phyloP scores from a whole-genome alignment of 2,329 filamentous ascomycete genomes.

The Cercospora berteroae region DNA sequence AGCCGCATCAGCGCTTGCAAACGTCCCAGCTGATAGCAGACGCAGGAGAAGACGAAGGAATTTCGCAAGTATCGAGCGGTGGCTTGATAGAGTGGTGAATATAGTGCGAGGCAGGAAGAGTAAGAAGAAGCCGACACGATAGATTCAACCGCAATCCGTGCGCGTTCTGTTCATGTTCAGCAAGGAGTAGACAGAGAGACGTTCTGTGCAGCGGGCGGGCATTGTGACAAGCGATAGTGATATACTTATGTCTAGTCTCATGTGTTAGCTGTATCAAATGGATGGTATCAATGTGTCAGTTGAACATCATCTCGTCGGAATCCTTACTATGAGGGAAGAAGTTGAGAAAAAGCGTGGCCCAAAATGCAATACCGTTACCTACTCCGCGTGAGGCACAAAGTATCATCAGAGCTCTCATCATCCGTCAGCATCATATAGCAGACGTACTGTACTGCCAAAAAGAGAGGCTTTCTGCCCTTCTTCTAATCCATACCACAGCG shows the following conservation, averaged over 20 bases:
- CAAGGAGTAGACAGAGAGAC: background rate
- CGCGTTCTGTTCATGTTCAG: background rate
- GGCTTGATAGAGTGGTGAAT: background rate
- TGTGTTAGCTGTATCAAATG: background rate
- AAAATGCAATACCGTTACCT: background rate
- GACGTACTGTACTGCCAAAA: slow-evolving; percentile 8
- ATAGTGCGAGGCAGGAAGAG: background rate
- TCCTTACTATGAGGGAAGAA: background rate
- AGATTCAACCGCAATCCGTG: no score
- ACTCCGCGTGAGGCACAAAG: background rate
- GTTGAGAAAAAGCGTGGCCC: background rate
- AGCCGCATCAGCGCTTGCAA: background rate
- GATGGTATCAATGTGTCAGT: background rate
- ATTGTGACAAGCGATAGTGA: background rate
- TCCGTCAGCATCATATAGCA: slow-evolving; percentile 3
- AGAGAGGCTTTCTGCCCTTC: background rate
- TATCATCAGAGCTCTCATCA: background rate
- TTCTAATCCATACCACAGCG: background rate
- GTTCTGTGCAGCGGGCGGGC: background rate
- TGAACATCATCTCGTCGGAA: background rate
- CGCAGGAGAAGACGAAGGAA: background rate
- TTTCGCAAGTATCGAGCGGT: background rate
- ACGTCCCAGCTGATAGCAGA: background rate
- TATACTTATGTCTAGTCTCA: background rate
- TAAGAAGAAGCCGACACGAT: background rate